Evolutionary conservation across 73 alveolate species (phyloP), one percentile per base, ranked within the genome.

Genomic region (Blepharisma japonicum): DNA sequence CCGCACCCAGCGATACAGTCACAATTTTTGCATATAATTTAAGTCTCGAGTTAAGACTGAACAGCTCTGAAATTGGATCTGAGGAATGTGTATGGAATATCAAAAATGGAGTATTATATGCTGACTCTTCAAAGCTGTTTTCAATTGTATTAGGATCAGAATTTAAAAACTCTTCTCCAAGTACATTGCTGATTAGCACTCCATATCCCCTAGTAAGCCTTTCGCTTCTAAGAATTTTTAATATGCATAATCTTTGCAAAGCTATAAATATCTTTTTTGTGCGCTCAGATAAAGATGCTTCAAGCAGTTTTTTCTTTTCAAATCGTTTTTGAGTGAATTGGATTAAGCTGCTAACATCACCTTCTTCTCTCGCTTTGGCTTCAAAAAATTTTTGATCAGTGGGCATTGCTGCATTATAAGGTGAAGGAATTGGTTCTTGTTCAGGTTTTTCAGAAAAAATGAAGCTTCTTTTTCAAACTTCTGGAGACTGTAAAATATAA

Each of bases 11-110:
- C 6, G 98, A 92, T 38, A 92, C 83, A 11, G 90, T 54, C 38
- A 78, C 88, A 55, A 81, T 55, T 83, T 96, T 90, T 83, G 84
- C 83, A 0, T 86, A 83, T 97, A 92, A 94, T 42, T 83, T 91
- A 79, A 78, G 81, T 76, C 96, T 96, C 66, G 86, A 97, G 6
- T 99, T 99, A 87, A 98, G 93, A 78, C 94, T 96, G 71, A 88
- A 90, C 87, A 98, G 94, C 77, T 98, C 99, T 45, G 98, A 97
- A 79, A 97, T 96, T 18, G 99, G 99, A 89, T 98, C 99, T 8
- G 99, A 89, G 50, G 99, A 99, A 6, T 99, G 82, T 72, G 98
- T 87, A 80, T 96, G 90, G 50, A 95, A 98, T 88, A 98, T 96
- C 48, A 98, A 92, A 48, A 97, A 86, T 0, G 99, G 99, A 4